These are phyloP conservation scores for Agrocybe praecox DNA, from an alignment of 768 basidiomycete genomes.

Conservation along the genomic window DNA sequence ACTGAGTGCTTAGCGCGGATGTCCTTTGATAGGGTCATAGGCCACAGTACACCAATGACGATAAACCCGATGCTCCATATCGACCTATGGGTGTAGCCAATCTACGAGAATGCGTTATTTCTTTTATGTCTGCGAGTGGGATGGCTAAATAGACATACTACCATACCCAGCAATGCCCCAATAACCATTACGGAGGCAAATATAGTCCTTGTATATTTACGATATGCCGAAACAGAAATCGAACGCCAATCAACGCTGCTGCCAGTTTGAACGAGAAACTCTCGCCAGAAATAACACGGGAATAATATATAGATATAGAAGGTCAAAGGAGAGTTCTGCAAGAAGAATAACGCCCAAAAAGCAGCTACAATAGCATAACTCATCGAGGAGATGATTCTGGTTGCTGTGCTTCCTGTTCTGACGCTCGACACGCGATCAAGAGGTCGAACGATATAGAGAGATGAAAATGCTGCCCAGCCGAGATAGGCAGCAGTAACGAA, in stretches of 20 bases:
- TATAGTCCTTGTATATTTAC: slow-evolving; percentile 7
- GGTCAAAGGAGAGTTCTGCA: slow-evolving; percentile 70
- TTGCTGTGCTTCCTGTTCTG: background rate
- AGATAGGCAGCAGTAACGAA: slow-evolving; percentile 75
- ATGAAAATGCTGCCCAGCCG: slow-evolving; percentile 77
- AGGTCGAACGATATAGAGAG: slow-evolving; percentile 56
- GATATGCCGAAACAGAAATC: background rate
- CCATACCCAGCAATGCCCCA: slow-evolving; percentile 64
- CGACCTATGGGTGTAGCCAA: slow-evolving; percentile 69
- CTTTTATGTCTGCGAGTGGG: background rate
- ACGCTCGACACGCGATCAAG: slow-evolving; percentile 17
- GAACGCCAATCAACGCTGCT: slow-evolving; percentile 1
- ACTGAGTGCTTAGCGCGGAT: slow-evolving; percentile 24
- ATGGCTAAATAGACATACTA: slow-evolving; percentile 46
- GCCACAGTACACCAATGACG: slow-evolving; percentile 68
- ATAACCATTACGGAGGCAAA: slow-evolving; percentile 35
- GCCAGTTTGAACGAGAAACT: slow-evolving; percentile 38
- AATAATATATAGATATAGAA: slow-evolving; percentile 79
- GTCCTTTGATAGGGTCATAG: slow-evolving; percentile 51
- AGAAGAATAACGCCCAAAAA: slow-evolving; percentile 53
- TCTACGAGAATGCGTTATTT: slow-evolving; percentile 34
- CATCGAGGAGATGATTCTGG: slow-evolving; percentile 7
- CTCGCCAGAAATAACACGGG: slow-evolving; percentile 78
- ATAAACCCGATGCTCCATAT: slow-evolving; percentile 74
- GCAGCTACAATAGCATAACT: slow-evolving; percentile 28